Conservation (phyloP, 2,329 filamentous ascomycete genomes). For the Pseudogymnoascus sp. region DNA sequence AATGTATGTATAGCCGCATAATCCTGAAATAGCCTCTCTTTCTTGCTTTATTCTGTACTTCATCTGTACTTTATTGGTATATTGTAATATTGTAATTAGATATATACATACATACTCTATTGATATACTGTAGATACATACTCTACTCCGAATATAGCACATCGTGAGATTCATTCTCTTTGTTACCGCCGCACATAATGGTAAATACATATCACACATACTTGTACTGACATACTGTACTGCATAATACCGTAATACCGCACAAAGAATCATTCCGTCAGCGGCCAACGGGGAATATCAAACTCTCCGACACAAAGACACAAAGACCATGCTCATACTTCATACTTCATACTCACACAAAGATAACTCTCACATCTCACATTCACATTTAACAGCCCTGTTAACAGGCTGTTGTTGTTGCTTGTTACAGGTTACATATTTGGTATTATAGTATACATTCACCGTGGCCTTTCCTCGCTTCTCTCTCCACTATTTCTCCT, state of each 20-base stretch:
- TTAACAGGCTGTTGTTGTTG: neutral
- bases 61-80: neutral
- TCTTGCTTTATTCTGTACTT: neutral
- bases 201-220: no score
- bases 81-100: neutral
- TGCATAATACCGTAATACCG: neutral
- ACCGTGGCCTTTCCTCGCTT: neutral
- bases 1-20: neutral
- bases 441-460: neutral
- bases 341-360: neutral
- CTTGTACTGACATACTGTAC: neutral
- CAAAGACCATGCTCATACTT: no score
- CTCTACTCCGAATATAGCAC: no score
- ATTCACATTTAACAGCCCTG: neutral
- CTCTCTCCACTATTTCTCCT: neutral
- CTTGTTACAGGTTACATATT: neutral
- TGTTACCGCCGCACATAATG: neutral
- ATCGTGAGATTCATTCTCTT: neutral
- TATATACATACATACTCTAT: no score
- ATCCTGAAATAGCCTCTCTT: neutral
- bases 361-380: neutral
- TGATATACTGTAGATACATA: no score
- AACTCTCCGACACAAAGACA: neutral
- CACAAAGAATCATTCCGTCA: constrained; percentile 1
- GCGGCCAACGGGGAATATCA: neutral